These are phyloP conservation scores for Dioscorea dumetorum DNA, from an alignment of 106 monocot genomes.

Conservation along the genomic window DNA sequence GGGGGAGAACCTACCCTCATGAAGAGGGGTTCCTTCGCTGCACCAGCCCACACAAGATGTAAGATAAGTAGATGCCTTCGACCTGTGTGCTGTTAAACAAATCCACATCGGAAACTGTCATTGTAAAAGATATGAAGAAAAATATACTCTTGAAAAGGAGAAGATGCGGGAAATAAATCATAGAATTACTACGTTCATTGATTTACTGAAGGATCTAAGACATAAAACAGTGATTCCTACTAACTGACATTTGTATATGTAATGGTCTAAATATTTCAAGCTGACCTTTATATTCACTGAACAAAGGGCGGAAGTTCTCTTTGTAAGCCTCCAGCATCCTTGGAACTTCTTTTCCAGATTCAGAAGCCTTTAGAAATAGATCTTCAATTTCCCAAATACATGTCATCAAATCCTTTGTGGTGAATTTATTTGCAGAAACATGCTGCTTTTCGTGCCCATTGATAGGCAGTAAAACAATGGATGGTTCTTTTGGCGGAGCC, in stretches of 20 bases:
- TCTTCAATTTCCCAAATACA: constrained; percentile 82
- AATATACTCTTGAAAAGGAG: no score
- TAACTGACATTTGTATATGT: no score
- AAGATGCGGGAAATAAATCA: no score
- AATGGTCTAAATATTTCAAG: not conserved
- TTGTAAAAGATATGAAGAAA: no score
- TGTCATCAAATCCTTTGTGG: constrained; percentile 37
- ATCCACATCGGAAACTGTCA: constrained; percentile 8
- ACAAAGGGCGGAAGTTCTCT: constrained; percentile 50
- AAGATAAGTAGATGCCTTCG: constrained; percentile 42
- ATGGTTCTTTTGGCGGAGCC: constrained; percentile 16
- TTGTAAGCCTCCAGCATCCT: constrained; percentile 92
- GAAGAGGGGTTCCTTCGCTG: constrained; percentile 27
- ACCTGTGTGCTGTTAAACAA: constrained; percentile 31
- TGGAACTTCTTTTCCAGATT: constrained; percentile 83
- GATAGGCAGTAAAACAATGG: constrained; percentile 13
- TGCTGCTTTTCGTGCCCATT: constrained; percentile 46
- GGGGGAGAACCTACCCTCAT: constrained; percentile 37
- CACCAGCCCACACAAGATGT: constrained; percentile 47
- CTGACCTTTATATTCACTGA: constrained; percentile 54
- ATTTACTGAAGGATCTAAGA: no score
- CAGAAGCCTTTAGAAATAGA: constrained; percentile 74
- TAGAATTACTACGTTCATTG: no score
- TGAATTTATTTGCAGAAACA: constrained; percentile 26
- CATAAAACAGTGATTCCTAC: no score